Base-by-base conservation (phyloP, 169 alveolate species). In the Eimeria maxima region DNA sequence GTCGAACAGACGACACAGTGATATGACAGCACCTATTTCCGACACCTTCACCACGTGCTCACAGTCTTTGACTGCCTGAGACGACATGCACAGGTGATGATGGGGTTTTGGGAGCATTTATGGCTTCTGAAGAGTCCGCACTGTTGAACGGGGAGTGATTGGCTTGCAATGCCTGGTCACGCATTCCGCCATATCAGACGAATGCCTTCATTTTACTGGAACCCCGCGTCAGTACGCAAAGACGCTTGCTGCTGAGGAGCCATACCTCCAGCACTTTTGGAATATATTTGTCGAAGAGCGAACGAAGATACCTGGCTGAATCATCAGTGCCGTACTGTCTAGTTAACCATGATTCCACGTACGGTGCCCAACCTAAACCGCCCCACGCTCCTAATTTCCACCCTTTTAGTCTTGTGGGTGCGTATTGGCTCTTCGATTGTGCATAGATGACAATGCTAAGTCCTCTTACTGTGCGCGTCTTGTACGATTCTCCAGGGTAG, bases 281-380 rank as follows among this genome's bases (percentile, higher is more conserved):
- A n/a, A 98, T 93, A 96, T 98, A 99, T 96, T 98, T 98, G 67
- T 96, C 98, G 71, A 98, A 97, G 78, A 96, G 97, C n/a, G 83
- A 33, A 6, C 83, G 92, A 55, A 95, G 71, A 71, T 73, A 87
- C 4, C 45, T 57, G 60, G 97, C 97, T 90, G 92, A 57, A 22
- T 97, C 97, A 83, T 95, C 97, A 16, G 90, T 93, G 69, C 98
- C 99, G 90, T 95, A 96, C 57, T 96, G 96, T 60, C 95, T 97
- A 60, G 97, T 97, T 69, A 98, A 87, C 99, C 99, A 98, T 42
- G 97, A 95, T 29, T 97, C 98, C 65, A 98, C 98, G 86, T 97
- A 97, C 22, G 96, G 95, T 3, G 63, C 86, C 96, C 95, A 95
- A 38, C 93, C 96, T 95, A 83, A 29, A 27, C 45, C 24, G 74